A percentile compares a stretch with the other conserved stretches of the same genome.
Conservation (phyloP, 495 filamentous ascomycete species). For the Penicillium goetzii region DNA sequence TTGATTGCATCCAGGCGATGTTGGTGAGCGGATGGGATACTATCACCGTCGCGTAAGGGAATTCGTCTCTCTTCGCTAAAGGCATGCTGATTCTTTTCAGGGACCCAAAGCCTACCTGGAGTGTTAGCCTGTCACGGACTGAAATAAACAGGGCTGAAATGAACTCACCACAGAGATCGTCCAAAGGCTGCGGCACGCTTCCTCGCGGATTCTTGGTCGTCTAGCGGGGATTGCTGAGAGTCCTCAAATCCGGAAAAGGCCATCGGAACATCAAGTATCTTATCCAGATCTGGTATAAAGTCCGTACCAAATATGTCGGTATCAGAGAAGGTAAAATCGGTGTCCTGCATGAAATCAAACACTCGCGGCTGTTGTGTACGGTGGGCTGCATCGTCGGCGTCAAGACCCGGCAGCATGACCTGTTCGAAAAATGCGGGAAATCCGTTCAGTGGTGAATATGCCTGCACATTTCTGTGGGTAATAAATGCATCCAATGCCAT, state of each 20-base stretch:
- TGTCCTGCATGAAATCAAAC: constrained; percentile 36
- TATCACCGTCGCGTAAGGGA: constrained; percentile 31
- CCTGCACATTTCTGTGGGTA: not conserved
- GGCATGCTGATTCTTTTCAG: constrained; percentile 35
- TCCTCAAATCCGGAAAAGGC: constrained; percentile 17
- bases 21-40: constrained; percentile 25
- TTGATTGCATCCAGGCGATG: constrained; percentile 26
- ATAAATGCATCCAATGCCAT: constrained; percentile 9
- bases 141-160: not conserved
- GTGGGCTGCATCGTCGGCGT: not conserved
- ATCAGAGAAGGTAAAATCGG: constrained; percentile 23
- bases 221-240: constrained; percentile 8
- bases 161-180: constrained; percentile 31
- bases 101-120: constrained; percentile 30
- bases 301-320: constrained; percentile 28
- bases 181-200: constrained; percentile 32
- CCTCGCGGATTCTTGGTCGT: constrained; percentile 24
- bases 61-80: constrained; percentile 33
- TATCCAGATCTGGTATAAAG: constrained; percentile 31
- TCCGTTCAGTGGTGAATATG: constrained; percentile 11
- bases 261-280: constrained; percentile 19
- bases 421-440: constrained; percentile 38
- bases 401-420: constrained; percentile 26
- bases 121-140: not conserved
- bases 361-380: constrained; percentile 30